Evolutionary conservation across 495 filamentous ascomycete genomes (phyloP), one percentile per base, ranked within the genome.

Genomic region (Penicillium coffeae): DNA sequence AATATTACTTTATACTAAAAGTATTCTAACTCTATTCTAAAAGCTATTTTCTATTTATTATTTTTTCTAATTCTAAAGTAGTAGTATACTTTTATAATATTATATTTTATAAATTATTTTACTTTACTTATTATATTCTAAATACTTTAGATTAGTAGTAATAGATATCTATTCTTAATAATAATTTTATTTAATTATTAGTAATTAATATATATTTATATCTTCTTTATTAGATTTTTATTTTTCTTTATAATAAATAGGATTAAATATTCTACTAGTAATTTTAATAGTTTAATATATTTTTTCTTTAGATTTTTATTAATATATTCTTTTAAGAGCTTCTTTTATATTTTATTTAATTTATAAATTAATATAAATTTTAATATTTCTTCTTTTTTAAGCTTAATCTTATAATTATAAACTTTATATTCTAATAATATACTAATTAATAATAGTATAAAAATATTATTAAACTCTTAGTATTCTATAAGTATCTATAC

Each of bases 91-190:
- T 54, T 47, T 30, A 30, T 51, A 21, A 63, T 52, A 41, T 69
- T 45, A 38, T 64, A 52, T 33, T 66, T 64, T 12, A 27, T 54
- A 42, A 53, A 66, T 3, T 30, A 58, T 25, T 64, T 63, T 21
- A 39, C 49, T 57, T 42, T 32, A 30, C 37, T 33, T 7, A 68
- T 41, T 13, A 30, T 35, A 44, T 57, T 50, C 34, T 59, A 34
- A 9, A 59, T 55, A 33, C 59, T 47, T 16, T 38, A 21, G 14
- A 60, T n/a, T n/a, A n/a, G n/a, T n/a, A n/a, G n/a, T n/a, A n/a
- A n/a, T n/a, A n/a, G n/a, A n/a, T n/a, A n/a, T n/a, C n/a, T n/a
- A n/a, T n/a, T n/a, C n/a, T n/a, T n/a, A n/a, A n/a, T n/a, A n/a
- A n/a, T n/a, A n/a, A n/a, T n/a, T n/a, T n/a, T n/a, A n/a, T n/a